phyloP scores from a whole-genome alignment of 2,329 filamentous ascomycete species.

The Diaporthe sp. region DNA sequence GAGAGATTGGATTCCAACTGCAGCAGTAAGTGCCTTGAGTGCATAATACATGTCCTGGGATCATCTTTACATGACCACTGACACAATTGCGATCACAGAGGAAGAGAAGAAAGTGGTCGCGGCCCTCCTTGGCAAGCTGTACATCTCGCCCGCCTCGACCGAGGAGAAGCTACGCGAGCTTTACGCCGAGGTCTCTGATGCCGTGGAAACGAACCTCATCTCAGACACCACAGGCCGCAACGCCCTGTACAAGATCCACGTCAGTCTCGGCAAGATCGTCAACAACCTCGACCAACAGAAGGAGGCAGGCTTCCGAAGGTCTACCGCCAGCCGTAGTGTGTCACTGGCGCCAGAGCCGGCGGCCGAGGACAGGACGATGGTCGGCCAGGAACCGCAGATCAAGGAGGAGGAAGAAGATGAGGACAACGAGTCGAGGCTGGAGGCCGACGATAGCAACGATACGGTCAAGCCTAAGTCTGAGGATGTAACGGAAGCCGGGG shows the following conservation, averaged over 20 bases:
- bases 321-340: constrained; percentile 58
- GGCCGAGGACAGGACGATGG: constrained; percentile 48
- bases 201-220: constrained; percentile 72
- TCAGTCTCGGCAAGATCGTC: constrained; percentile 76
- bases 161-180: constrained; percentile 69
- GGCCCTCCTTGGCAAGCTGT: constrained; percentile 83
- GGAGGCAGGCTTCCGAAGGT: constrained; percentile 49
- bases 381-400: constrained; percentile 58
- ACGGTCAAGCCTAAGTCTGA: constrained; percentile 44
- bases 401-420: constrained; percentile 62
- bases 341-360: constrained; percentile 54
- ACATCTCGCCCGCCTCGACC: constrained; percentile 77
- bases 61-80: background rate
- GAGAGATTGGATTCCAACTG: constrained; percentile 77
- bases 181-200: constrained; percentile 70
- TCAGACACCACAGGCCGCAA: constrained; percentile 73
- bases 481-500: constrained; percentile 29
- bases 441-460: constrained; percentile 45
- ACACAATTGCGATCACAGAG: constrained; percentile 59
- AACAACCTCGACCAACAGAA: constrained; percentile 65
- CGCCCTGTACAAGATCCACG: constrained; percentile 76
- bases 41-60: constrained; percentile 38
- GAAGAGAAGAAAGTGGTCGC: constrained; percentile 89
- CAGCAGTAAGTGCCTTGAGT: constrained; percentile 68
- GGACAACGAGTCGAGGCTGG: constrained; percentile 40